Conservation (phyloP, 768 basidiomycete species). For the Suillus placidus region DNA sequence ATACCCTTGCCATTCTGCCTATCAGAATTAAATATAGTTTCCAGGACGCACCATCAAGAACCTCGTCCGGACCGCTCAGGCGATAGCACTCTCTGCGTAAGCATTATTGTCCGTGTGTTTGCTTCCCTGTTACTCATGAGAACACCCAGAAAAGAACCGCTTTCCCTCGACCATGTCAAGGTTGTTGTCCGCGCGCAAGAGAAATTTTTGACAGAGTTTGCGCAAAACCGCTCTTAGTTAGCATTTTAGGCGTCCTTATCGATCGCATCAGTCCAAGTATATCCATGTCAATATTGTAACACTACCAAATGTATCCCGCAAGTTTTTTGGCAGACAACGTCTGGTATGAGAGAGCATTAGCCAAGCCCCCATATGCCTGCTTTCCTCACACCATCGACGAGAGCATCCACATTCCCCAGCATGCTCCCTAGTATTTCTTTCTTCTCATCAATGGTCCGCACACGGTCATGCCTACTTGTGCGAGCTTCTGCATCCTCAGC, state of each 20-base stretch:
- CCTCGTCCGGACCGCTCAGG: conserved; percentile 34
- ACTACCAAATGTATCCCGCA: conserved; percentile 3
- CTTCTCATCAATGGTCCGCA: conserved; percentile 78
- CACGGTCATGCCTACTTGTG: conserved; percentile 20
- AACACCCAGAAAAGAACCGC: conserved; percentile 15
- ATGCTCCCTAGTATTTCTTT: conserved; percentile 78
- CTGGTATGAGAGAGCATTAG: conserved; percentile 20
- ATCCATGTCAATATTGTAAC: conserved; percentile 2
- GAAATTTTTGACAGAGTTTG: conserved; percentile 28
- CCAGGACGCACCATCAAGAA: conserved; percentile 35
- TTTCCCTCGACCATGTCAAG: conserved; percentile 25
- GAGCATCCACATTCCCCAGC: conserved; percentile 89
- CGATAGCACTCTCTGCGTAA: conserved; percentile 28
- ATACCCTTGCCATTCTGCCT: neutral
- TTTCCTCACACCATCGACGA: conserved; percentile 84
- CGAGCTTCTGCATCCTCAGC: conserved; percentile 15
- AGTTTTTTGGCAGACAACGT: neutral
- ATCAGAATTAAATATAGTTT: neutral
- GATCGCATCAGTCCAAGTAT: neutral
- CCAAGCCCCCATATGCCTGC: conserved; percentile 86
- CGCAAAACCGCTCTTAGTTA: conserved; percentile 5
- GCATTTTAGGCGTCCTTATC: neutral
- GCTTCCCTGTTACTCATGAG: neutral
- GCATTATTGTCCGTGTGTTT: conserved; percentile 1
- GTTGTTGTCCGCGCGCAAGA: conserved; percentile 27